Base-by-base conservation (phyloP, 2,329 filamentous ascomycete genomes). In the Cryphonectria nitschkei region DNA sequence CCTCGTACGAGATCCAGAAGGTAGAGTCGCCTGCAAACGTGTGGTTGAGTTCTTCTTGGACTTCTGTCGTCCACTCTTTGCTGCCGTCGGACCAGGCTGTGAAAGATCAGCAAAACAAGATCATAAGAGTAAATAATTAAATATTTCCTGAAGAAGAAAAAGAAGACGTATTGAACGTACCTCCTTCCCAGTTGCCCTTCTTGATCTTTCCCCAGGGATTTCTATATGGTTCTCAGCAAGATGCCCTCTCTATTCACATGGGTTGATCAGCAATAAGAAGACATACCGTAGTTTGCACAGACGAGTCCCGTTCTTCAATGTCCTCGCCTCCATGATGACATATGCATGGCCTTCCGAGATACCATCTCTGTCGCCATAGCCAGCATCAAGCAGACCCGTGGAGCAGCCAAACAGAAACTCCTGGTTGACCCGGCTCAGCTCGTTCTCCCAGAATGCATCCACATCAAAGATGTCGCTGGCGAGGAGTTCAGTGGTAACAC, bases 161-260 rank as follows among this genome's bases (percentile, higher is more conserved):
- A 39, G 11, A 11, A 39, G 4, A 46, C 16, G 29, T 8, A 34
- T 13, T 3, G 16, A 39, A 62, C 66, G 34, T 22, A 68, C 66
- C 66, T 1, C 93, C 93, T 41, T 88, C 92, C 93, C 93, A 96
- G 80, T 94, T 93, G 43, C 88, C 89, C 74, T 89, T 89, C 80
- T 95, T 93, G 34, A 87, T 88, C 73, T 89, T 89, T 1, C 93
- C 93, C 93, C 93, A 96, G 0, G 93, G 93, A 75, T 96, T 96
- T 74, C 78, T 75, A 41, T 1, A 87, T 2, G 7, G 85, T 43
- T 43, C 22, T 72, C n/a, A 72, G 71, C 34, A 39, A n/a, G 3
- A n/a, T 14, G 14, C 11, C 34, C 58, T 41, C n/a, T 22, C 41
- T 14, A 13, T 19, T 3, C 39, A 65, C 8, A 11, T 63, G 26